Conservation (phyloP, 1,284 basidiomycete genomes). For the Papiliotrema terrestris region DNA sequence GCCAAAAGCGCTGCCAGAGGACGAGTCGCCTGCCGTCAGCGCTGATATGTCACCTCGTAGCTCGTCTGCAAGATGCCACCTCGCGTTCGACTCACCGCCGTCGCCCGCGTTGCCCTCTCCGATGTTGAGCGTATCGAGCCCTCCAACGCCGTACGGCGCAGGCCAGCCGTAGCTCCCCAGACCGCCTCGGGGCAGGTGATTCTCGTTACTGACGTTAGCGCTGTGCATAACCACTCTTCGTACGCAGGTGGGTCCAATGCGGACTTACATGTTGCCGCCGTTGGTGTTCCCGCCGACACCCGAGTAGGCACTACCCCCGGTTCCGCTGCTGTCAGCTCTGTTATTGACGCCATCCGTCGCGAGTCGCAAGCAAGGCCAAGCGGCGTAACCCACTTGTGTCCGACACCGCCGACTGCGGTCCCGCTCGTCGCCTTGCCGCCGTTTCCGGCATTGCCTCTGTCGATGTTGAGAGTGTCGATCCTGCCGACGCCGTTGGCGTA, state of each 20-base stretch:
- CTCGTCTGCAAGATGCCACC: not conserved
- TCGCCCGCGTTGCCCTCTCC: slow-evolving; percentile 23
- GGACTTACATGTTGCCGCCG: slow-evolving; percentile 26
- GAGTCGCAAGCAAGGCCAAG: not conserved
- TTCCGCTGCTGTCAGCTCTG: not conserved
- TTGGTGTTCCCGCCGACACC: slow-evolving; percentile 33
- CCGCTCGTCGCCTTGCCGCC: slow-evolving; percentile 29
- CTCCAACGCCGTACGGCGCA: slow-evolving; percentile 4
- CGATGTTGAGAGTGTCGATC: slow-evolving; percentile 9
- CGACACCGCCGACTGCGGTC: slow-evolving; percentile 22
- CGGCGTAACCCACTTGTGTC: slow-evolving; percentile 15
- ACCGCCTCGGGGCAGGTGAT: slow-evolving; percentile 3
- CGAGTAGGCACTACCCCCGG: slow-evolving; percentile 29
- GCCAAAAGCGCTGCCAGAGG: slow-evolving; percentile 24
- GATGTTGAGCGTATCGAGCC: slow-evolving; percentile 17
- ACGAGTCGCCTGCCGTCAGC: slow-evolving; percentile 19
- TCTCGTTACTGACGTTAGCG: not conserved
- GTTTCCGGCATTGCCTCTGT: slow-evolving; percentile 23
- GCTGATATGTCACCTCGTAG: not conserved
- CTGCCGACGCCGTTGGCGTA: slow-evolving; percentile 6
- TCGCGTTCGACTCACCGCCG: slow-evolving; percentile 17
- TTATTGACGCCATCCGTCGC: not conserved
- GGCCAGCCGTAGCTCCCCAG: slow-evolving; percentile 2
- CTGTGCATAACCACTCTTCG: not conserved
- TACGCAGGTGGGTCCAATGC: too few species aligned